Evolutionary conservation across 768 basidiomycete genomes (phyloP).

Genomic region (Auricularia cornea): DNA sequence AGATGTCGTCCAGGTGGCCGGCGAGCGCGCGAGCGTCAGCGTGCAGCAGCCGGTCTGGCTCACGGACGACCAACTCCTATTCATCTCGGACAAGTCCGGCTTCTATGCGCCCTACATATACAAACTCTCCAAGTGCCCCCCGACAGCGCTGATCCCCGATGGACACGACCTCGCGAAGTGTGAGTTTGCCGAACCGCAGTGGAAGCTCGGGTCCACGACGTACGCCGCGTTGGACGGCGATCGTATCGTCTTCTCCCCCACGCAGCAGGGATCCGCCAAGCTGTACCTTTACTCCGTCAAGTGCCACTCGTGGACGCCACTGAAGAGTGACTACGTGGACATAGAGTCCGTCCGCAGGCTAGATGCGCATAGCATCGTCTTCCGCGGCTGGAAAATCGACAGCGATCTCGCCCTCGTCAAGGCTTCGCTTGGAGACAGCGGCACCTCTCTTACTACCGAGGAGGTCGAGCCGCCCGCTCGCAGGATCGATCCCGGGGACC

Average conservation of each 20-base stretch:
- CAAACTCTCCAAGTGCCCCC: constrained; percentile 31
- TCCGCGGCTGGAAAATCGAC: constrained; percentile 36
- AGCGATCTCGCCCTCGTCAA: constrained; percentile 27
- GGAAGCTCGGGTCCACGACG: constrained; percentile 41
- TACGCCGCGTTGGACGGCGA: constrained; percentile 28
- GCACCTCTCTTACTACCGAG: constrained; percentile 16
- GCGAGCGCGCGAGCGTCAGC: constrained; percentile 40
- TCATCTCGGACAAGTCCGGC: constrained; percentile 56
- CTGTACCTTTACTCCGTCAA: constrained; percentile 23
- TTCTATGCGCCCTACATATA: constrained; percentile 57
- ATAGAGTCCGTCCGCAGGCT: constrained; percentile 30
- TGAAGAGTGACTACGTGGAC: constrained; percentile 35
- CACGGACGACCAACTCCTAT: constrained; percentile 46
- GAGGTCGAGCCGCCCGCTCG: constrained; percentile 16
- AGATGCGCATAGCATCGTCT: constrained; percentile 28
- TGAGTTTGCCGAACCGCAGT: constrained; percentile 52
- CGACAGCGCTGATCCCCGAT: constrained; percentile 27
- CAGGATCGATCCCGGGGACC: constrained; percentile 20
- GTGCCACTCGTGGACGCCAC: constrained; percentile 18
- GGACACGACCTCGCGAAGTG: constrained; percentile 25
- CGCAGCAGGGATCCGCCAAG: constrained; percentile 1
- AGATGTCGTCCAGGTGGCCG: constrained; percentile 40
- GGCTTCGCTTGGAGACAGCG: constrained; percentile 22
- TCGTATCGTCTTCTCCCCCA: background rate
- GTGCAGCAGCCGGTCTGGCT: constrained; percentile 38